phyloP scores from a whole-genome alignment of 2,329 filamentous ascomycete genomes.

The Epichloe baconii region DNA sequence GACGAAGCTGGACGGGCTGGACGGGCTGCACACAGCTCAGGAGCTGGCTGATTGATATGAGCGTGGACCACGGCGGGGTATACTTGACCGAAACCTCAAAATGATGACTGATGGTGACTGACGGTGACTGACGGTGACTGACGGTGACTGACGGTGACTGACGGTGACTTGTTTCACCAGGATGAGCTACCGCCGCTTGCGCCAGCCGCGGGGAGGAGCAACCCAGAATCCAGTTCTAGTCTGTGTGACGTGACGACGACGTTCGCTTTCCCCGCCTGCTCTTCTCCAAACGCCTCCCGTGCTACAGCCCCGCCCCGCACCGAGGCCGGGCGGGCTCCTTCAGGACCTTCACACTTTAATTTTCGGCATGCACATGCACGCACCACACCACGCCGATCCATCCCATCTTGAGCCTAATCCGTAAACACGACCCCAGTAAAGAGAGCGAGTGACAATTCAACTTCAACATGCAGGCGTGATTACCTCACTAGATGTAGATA shows the following conservation, averaged over 20 bases:
- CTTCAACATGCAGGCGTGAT: not conserved
- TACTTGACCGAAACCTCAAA: too few relatives aligned
- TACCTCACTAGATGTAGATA: too few relatives aligned
- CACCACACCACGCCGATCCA: not conserved
- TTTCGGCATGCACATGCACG: not conserved
- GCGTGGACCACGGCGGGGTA: too few relatives aligned
- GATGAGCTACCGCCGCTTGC: not conserved
- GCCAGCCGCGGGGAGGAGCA: not conserved
- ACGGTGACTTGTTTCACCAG: not conserved
- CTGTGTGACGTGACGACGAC: not conserved
- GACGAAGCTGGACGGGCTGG: not conserved
- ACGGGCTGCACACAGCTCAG: not conserved
- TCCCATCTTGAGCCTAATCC: not conserved
- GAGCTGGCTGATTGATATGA: too few relatives aligned
- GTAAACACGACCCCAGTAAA: not conserved
- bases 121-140: too few relatives aligned
- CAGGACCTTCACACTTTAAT: too few relatives aligned
- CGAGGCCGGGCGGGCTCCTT: not conserved
- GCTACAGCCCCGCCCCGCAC: not conserved
- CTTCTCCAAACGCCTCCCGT: too few relatives aligned
- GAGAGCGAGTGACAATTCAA: not conserved
- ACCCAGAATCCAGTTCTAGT: not conserved
- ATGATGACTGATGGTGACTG: too few relatives aligned
- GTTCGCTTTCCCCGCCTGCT: not conserved
- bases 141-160: too few relatives aligned